Base-by-base conservation (phyloP, 2,329 filamentous ascomycete genomes). In the Simplicillium sp. region DNA sequence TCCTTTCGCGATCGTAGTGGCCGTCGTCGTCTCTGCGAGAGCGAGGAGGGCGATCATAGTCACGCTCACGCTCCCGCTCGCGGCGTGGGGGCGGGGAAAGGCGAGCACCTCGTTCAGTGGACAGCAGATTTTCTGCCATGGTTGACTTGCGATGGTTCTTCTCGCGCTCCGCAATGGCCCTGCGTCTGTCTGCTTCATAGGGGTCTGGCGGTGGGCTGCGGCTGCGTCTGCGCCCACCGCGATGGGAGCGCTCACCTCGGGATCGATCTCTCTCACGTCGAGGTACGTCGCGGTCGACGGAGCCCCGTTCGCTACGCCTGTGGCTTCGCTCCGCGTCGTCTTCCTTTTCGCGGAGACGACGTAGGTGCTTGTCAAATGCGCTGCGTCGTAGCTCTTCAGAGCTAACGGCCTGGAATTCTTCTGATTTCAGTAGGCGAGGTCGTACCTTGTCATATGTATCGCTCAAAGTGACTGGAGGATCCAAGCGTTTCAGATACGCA, bases 111-210 rank as follows among this genome's bases (percentile, higher is more conserved):
- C 70, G 71, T 46, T 77, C 74, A 34, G 54, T 57, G 39, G 72
- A 71, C 40, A 81, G 58, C 15, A 79, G 62, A 49, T 68, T 76
- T 52, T 81, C 77, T 48, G 82, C 84, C 65, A 79, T 79, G 57
- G 75, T 80, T 35, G 78, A 71, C 65, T 92, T 94, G 60, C 87
- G 82, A 64, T 95, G 94, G 53, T 94, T 89, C 49, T 89, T 84
- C 65, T 97, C 94, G 37, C 94, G 83, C 57, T 95, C 89, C 43
- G 89, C 88, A 56, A 92, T 89, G 34, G 90, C 90, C 61, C 90
- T 92, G 54, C 88, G 84, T 49, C 92, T 81, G 58, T 98, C 92
- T 45, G 89, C 92, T 63, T 97, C 92, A 61, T 98, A 98, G 15
- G 87, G 79, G 65, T 98, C 89, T 44, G 79, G 77, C 61, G 97